Evolutionary conservation across 306 rosid genomes (phyloP), one percentile per base, ranked within the genome.

Genomic region (Rosa rugosa): DNA sequence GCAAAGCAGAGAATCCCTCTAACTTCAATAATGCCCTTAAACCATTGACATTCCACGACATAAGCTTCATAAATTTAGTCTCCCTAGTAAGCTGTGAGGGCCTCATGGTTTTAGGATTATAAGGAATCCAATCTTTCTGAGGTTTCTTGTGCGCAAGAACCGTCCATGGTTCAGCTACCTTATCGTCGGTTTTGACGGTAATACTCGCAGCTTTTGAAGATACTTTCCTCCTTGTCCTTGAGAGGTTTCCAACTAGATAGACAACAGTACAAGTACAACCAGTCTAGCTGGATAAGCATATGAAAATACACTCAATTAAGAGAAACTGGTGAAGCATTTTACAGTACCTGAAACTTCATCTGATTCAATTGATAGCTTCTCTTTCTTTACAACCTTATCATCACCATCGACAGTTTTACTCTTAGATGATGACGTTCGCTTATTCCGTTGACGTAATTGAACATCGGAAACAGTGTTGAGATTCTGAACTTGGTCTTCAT

Each of bases 31-130:
- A 88, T 31, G 99, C 95, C 86, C 94, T 89, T 85, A 92, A 87
- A 79, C 99, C 99, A 83, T 94, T 94, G 76, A 92, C 97, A 83
- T 94, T 94, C 99, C 99, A 94, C 44, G 97, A 92, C 84, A 92
- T 79, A 81, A 94, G 83, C 87, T 92, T 94, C 83, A 91, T 68
- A 82, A 45, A 86, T 65, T 92, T 84, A 75, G 93, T 84, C 81
- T 91, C 97, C 76, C 62, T 82, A 41, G 87, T 34, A 78, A 90
- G 91, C 20, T 84, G 84, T 38, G 86, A 84, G 46, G 89, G 87
- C 80, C 95, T 88, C 99, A 95, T 91, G 77, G 92, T 86, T 86
- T 85, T 86, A 75, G 99, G 98, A 87, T 90, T 92, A 87, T 95
- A 95, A 0, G 99, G 92, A 79, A 90, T 79, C 99, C 99, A 95